Evolutionary conservation across 192 early-diverging fungal species (phyloP).

Genomic region (Paraglomus brasilianum): DNA sequence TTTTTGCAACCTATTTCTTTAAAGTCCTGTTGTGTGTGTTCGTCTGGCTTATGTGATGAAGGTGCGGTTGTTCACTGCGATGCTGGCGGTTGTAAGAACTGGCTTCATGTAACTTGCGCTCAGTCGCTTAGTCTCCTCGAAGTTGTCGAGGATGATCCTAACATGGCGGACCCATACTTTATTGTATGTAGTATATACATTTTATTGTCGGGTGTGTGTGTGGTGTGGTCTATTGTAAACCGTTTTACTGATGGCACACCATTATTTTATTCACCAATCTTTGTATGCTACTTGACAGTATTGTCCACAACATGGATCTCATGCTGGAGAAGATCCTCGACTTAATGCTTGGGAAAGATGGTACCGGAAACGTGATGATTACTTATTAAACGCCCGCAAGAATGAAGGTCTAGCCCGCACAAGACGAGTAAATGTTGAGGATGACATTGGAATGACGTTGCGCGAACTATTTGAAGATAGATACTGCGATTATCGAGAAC

Average conservation of each 20-base stretch:
- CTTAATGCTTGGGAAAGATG: slow-evolving; percentile 49
- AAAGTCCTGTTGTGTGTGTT: slow-evolving; percentile 48
- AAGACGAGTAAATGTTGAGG: background rate
- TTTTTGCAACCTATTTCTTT: no score
- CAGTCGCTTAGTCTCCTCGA: slow-evolving; percentile 46
- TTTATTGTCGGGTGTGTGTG: no score
- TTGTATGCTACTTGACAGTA: slow-evolving; percentile 19
- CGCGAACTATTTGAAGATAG: slow-evolving; percentile 44
- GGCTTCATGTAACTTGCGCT: slow-evolving; percentile 50
- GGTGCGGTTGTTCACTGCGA: slow-evolving; percentile 52
- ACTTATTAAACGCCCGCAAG: slow-evolving; percentile 27
- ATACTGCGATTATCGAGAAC: slow-evolving; percentile 37
- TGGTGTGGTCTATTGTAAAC: no score
- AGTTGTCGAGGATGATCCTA: slow-evolving; percentile 42
- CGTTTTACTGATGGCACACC: no score
- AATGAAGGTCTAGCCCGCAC: background rate
- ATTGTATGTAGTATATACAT: slow-evolving; percentile 19
- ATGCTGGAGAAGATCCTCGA: slow-evolving; percentile 30
- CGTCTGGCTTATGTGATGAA: slow-evolving; percentile 34
- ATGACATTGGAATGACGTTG: slow-evolving; percentile 31
- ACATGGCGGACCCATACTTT: slow-evolving; percentile 54
- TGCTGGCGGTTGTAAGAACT: slow-evolving; percentile 48
- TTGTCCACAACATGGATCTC: slow-evolving; percentile 45
- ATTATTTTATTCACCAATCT: background rate
- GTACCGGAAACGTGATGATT: slow-evolving; percentile 43